Evolutionary conservation across 345 rosid genomes (phyloP).

Genomic region (Rhizophora apiculata): DNA sequence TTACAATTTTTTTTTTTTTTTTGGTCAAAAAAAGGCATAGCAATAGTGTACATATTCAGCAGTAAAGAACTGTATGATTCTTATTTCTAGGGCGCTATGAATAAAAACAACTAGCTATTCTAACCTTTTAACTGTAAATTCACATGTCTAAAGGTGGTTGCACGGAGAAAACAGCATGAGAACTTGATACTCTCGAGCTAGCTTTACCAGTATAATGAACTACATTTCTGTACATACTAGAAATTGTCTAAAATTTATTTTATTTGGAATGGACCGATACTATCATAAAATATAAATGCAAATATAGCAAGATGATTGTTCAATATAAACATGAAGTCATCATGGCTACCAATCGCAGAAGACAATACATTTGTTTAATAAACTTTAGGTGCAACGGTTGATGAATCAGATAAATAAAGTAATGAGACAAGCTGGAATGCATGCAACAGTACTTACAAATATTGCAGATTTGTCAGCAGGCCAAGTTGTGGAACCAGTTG

Average conservation of each 20-base stretch:
- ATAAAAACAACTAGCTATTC: not conserved
- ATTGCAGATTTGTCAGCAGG: constrained; percentile 60
- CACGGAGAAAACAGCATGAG: too few species aligned
- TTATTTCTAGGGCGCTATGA: not conserved
- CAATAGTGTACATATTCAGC: not conserved
- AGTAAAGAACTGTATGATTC: not conserved
- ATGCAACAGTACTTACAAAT: constrained; percentile 52
- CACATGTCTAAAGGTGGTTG: not conserved
- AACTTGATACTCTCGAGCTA: too few species aligned
- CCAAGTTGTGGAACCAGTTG: constrained; percentile 62
- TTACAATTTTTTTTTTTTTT: not conserved
- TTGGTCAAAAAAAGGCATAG: not conserved
- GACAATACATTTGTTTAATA: not conserved
- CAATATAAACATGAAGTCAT: too few species aligned
- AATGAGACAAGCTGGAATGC: not conserved
- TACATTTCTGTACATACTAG: not conserved
- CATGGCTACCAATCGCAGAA: not conserved
- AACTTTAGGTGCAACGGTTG: not conserved
- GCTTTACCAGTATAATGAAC: not conserved
- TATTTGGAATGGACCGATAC: not conserved
- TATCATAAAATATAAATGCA: not conserved
- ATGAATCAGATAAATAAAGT: not conserved
- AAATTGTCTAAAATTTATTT: not conserved
- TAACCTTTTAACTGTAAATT: not conserved
- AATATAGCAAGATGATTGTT: not conserved